Conservation (phyloP, 2,329 filamentous ascomycete species). For the Fusarium sp. region DNA sequence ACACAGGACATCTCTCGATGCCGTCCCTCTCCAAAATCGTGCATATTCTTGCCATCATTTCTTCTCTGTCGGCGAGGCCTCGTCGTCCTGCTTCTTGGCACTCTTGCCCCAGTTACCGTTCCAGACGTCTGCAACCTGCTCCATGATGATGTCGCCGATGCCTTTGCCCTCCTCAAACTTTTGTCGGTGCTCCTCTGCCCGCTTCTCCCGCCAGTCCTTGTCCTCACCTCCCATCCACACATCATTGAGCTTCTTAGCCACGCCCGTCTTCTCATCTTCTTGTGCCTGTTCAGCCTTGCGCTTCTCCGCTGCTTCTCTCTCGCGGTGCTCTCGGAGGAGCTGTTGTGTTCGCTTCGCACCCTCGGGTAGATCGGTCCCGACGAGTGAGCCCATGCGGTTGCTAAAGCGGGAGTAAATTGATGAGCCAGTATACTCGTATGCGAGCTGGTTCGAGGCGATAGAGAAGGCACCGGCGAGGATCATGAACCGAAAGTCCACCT, state of each 20-base stretch:
- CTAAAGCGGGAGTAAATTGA: conserved; percentile 63
- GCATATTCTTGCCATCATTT: conserved; percentile 30
- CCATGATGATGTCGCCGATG: conserved; percentile 66
- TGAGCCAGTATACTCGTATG: conserved; percentile 67
- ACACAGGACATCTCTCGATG: conserved; percentile 12
- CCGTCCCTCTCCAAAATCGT: neutral
- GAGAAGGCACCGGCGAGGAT: conserved; percentile 64
- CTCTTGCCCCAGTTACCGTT: conserved; percentile 51
- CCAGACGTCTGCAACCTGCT: conserved; percentile 68
- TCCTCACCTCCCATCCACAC: conserved; percentile 70
- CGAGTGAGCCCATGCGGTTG: conserved; percentile 57
- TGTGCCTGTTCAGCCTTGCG: conserved; percentile 28
- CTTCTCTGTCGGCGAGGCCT: conserved; percentile 29
- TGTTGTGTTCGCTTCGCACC: conserved; percentile 61
- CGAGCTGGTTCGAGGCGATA: conserved; percentile 66
- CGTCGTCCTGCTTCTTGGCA: conserved; percentile 45
- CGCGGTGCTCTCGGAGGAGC: conserved; percentile 60
- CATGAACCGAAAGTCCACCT: conserved; percentile 62
- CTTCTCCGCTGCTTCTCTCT: conserved; percentile 50
- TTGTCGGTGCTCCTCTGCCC: conserved; percentile 63
- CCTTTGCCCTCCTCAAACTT: conserved; percentile 68
- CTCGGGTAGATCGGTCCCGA: conserved; percentile 69
- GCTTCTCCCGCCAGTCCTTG: conserved; percentile 66
- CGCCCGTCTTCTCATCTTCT: conserved; percentile 48
- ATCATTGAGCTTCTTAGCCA: conserved; percentile 54